phyloP scores from a whole-genome alignment of 108 stramenopile species.

The Nitzschia sp. region DNA sequence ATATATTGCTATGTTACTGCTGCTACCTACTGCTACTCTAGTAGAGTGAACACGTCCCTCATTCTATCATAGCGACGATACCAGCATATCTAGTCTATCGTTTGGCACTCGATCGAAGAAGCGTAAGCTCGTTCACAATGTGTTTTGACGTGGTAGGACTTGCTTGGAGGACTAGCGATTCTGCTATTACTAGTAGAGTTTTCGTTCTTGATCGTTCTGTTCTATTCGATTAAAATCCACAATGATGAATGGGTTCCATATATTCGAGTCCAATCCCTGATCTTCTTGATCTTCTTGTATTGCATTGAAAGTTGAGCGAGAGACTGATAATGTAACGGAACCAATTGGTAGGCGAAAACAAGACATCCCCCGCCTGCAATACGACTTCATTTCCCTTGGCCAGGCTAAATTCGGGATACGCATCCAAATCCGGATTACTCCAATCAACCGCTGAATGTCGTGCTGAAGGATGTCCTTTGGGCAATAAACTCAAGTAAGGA shows the following conservation, averaged over 20 bases:
- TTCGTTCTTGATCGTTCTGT: too few species aligned
- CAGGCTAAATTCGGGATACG: slow-evolving; percentile 75
- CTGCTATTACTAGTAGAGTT: too few species aligned
- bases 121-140: too few species aligned
- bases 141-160: too few species aligned
- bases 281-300: too few species aligned
- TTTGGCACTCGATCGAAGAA: too few species aligned
- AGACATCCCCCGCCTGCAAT: slow-evolving; percentile 91
- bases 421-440: slow-evolving; percentile 80
- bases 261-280: slow-evolving; percentile 66
- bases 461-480: slow-evolving; percentile 89
- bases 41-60: too few species aligned
- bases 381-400: slow-evolving; percentile 86
- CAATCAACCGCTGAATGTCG: slow-evolving; percentile 93
- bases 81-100: too few species aligned
- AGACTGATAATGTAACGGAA: slow-evolving; percentile 94
- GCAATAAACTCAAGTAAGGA: slow-evolving; percentile 71
- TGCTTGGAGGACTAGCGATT: too few species aligned
- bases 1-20: too few species aligned
- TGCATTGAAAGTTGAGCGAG: slow-evolving; percentile 95
- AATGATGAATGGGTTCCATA: slow-evolving; percentile 37
- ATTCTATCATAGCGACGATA: too few species aligned
- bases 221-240: slow-evolving; percentile 71
- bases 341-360: slow-evolving; percentile 94
- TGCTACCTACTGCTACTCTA: too few species aligned